Evolutionary conservation across 2,329 filamentous ascomycete genomes (phyloP).

Genomic region (Lojkania enalia): DNA sequence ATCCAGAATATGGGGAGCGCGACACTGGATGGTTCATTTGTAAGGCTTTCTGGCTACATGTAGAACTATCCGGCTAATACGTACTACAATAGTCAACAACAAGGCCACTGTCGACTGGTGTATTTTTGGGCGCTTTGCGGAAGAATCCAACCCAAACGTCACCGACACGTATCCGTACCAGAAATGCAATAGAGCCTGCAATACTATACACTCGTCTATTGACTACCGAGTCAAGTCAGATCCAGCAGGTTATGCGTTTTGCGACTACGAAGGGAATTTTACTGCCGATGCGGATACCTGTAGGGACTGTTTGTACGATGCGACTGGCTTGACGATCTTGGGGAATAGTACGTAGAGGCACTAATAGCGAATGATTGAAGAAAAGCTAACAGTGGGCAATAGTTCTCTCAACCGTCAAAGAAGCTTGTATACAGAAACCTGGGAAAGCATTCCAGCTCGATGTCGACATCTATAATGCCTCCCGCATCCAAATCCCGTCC

Average conservation of each 20-base stretch:
- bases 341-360: constrained; percentile 18
- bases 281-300: constrained; percentile 20
- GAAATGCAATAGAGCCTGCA: constrained; percentile 20
- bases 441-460: constrained; percentile 17
- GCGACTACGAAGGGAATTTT: constrained; percentile 21
- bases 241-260: constrained; percentile 20
- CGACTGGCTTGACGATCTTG: constrained; percentile 19
- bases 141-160: constrained; percentile 20
- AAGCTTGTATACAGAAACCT: constrained; percentile 24
- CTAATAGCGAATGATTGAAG: neutral
- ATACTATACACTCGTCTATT: constrained; percentile 16
- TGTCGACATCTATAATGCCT: constrained; percentile 20
- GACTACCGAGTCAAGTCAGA: constrained; percentile 21
- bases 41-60: constrained; percentile 11
- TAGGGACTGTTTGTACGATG: constrained; percentile 19
- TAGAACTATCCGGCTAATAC: neutral
- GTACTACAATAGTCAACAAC: constrained; percentile 19
- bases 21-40: constrained; percentile 26
- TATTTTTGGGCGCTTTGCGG: constrained; percentile 21
- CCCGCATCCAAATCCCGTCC: constrained; percentile 14
- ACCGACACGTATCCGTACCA: constrained; percentile 15
- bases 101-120: constrained; percentile 25
- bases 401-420: constrained; percentile 20
- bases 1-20: constrained; percentile 12
- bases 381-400: neutral